Base-by-base conservation (phyloP, 345 rosid species). In the Microthlaspi erraticum region DNA sequence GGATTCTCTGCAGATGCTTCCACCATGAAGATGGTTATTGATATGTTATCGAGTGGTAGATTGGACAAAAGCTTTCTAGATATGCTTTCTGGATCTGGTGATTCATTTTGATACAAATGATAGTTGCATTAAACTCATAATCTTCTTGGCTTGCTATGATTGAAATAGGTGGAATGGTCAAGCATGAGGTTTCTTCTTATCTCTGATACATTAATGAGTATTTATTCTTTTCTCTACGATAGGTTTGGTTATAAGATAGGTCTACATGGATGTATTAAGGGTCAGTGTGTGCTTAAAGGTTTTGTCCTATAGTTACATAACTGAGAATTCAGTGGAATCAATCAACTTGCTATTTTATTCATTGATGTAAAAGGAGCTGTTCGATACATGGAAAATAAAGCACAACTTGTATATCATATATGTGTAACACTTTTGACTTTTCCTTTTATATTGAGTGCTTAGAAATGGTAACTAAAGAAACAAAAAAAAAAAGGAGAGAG, bases 321-420 rank as follows among this genome's bases (percentile, higher is more conserved):
- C n/a, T n/a, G n/a, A n/a, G n/a, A n/a, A n/a, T n/a, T n/a, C n/a
- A n/a, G n/a, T n/a, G n/a, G n/a, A 49, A 49, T 19, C 32, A n/a
- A 49, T 50, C 17, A 51, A 34, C 63, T 23, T 26, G 8, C 58
- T 20, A 55, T 37, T 72, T 63, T 57, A 70, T 60, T 70, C 38
- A 56, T 52, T 0, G 9, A 56, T 46, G 52, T 48, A 44, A 54
- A 37, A 8, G 37, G 66, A 64, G 14, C 5, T 17, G 43, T 64
- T 65, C 45, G 58, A 5, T 65, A 73, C 53, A 56, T 49, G 60
- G 66, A 37, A 64, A 37, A 57, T 17, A 64, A 64, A 56, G 51
- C 44, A 64, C 31, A 57, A 7, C 34, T 64, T n/a, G n/a, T n/a
- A n/a, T n/a, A n/a, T n/a, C n/a, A 64, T 64, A 63, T 26, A 16